Evolutionary conservation across 2,329 filamentous ascomycete genomes (phyloP).

Genomic region (Calonectria crousiana): DNA sequence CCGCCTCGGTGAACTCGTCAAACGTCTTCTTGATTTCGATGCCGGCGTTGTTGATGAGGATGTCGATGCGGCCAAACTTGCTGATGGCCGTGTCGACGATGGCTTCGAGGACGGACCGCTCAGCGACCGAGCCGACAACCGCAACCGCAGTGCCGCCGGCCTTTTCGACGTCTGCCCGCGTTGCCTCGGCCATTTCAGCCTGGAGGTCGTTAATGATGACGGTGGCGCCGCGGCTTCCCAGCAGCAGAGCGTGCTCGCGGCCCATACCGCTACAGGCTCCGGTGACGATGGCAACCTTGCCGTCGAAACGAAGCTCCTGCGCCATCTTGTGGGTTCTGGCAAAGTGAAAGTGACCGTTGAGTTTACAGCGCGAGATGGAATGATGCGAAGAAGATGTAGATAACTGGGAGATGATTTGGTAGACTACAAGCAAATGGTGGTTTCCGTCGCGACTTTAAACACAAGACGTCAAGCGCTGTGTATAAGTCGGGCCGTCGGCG

Average conservation of each 20-base stretch:
- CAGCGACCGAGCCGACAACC: neutral
- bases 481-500: neutral
- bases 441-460: neutral
- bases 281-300: neutral
- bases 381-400: neutral
- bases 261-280: neutral
- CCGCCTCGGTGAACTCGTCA: neutral
- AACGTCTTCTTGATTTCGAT: neutral
- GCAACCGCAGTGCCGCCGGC: neutral
- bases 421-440: neutral
- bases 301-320: neutral
- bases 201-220: neutral
- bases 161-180: neutral
- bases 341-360: neutral
- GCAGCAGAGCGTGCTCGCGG: neutral
- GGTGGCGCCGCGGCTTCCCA: neutral
- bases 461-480: neutral
- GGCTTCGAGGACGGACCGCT: neutral
- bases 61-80: neutral
- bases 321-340: neutral
- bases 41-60: conserved; percentile 1
- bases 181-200: neutral
- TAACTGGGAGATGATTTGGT: neutral
- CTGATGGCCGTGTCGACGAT: neutral
- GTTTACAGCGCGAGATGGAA: neutral